Base-by-base conservation (phyloP, 768 basidiomycete species). In the Lepiota venenata region DNA sequence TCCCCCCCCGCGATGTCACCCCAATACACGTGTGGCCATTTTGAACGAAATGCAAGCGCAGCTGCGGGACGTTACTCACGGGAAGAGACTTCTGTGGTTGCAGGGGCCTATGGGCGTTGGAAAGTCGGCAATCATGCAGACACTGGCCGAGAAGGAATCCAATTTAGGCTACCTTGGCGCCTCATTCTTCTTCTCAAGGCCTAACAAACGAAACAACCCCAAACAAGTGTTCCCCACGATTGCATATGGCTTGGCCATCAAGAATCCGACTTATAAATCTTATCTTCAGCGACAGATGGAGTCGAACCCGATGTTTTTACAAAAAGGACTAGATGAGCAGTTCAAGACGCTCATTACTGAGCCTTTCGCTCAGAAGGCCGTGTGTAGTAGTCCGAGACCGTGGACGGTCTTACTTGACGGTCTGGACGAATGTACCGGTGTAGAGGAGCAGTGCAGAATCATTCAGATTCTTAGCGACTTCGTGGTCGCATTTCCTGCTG, bases 101-200 rank as follows among this genome's bases (percentile, higher is more conserved):
- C 38, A 56, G 18, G 67, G 68, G 0, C 59, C 65, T 0, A 64
- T 63, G n/a, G 65, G 68, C 0, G 54, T 62, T 0, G 69, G 68
- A 1, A 69, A 69, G 48, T 60, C 67, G 0, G 63, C 66, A 1
- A 54, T 74, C 6, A 60, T 61, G 14, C 71, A 71, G 42, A 68
- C 67, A 0, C 52, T 70, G 0, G 65, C 69, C 8, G 62, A 71
- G 36, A 16, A 25, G 1, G 18, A 25, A 3, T 43, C 36, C 12
- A 16, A 50, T 11, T 48, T 22, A 2, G 41, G 36, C 3, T 9
- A 14, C 11, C 56, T 64, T 12, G 58, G 51, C 9, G 60, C 52
- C 9, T 58, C 52, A 9, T 63, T 63, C 50, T 62, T 68, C 58
- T 67, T 64, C 39, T 63, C 57, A 4, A 29, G 58, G 18, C 14